phyloP scores from a whole-genome alignment of 23 red algal genomes.

The Gracilaria gracilis region DNA sequence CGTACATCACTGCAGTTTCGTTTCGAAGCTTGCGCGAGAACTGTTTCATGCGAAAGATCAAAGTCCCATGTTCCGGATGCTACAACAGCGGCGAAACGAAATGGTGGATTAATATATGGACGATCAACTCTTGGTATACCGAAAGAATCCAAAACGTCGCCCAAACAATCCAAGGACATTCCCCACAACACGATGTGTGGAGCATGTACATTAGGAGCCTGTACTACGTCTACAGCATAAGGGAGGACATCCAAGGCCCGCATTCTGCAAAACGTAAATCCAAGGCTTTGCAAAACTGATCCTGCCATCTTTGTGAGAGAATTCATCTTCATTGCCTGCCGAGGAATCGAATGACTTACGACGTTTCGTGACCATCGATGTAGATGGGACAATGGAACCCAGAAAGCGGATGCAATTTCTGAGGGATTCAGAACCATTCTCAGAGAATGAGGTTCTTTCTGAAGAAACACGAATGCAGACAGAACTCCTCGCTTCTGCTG shows the following conservation, averaged over 20 bases:
- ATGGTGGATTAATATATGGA: slow-evolving; percentile 3
- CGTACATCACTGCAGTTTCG: slow-evolving; percentile 33
- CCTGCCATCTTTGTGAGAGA: not conserved
- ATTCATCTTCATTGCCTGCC: not conserved
- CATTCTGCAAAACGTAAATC: slow-evolving; percentile 19
- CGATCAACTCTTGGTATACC: slow-evolving; percentile 59
- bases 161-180: slow-evolving; percentile 50
- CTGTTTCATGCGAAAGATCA: not conserved
- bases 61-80: not conserved
- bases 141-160: slow-evolving; percentile 45
- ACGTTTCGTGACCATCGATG: slow-evolving; percentile 38
- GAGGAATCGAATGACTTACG: not conserved
- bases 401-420: slow-evolving; percentile 61
- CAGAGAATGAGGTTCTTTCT: not conserved
- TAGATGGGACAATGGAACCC: slow-evolving; percentile 49
- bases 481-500: slow-evolving; percentile 18
- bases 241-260: slow-evolving; percentile 45
- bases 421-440: not conserved
- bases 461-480: slow-evolving; percentile 71
- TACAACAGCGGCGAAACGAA: not conserved
- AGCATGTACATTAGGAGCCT: not conserved
- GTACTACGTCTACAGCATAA: slow-evolving; percentile 41
- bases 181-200: slow-evolving; percentile 51
- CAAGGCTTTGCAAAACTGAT: not conserved
- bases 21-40: slow-evolving; percentile 12